These are phyloP conservation scores for Phoenix roebelenii DNA, from an alignment of 176 grass and related monocot species.

Conservation along the genomic window DNA sequence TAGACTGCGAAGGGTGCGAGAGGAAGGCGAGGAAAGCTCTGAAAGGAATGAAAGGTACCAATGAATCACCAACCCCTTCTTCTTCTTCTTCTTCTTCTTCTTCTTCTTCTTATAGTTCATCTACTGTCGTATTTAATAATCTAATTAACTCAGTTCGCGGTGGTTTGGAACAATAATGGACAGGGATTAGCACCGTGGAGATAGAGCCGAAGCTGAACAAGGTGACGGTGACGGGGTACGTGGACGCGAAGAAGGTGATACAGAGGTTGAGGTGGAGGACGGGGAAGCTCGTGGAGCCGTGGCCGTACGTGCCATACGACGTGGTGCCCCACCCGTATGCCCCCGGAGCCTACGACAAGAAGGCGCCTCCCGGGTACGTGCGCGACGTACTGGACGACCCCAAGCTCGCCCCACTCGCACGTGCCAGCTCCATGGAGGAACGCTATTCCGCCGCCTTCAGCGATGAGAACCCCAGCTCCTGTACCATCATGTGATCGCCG, in stretches of 20 bases:
- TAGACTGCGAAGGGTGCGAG: too few relatives aligned
- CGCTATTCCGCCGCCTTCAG: slow-evolving; percentile 43
- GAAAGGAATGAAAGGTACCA: too few relatives aligned
- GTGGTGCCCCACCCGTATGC: slow-evolving; percentile 46
- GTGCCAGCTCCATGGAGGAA: slow-evolving; percentile 37
- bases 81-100: too few relatives aligned
- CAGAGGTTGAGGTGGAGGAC: slow-evolving; percentile 28
- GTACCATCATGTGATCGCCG: slow-evolving; percentile 42
- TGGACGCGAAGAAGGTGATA: slow-evolving; percentile 40
- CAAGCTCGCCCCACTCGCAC: slow-evolving; percentile 28
- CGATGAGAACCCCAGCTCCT: slow-evolving; percentile 63
- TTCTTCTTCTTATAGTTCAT: too few relatives aligned
- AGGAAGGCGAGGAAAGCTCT: too few relatives aligned
- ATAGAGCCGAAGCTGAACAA: slow-evolving; percentile 50
- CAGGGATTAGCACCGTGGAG: slow-evolving; percentile 41
- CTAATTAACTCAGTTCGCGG: too few relatives aligned
- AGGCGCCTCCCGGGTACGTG: slow-evolving; percentile 57
- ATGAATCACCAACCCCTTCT: too few relatives aligned
- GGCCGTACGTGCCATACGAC: slow-evolving; percentile 68
- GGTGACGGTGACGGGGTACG: slow-evolving; percentile 48
- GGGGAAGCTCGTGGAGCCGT: slow-evolving; percentile 52
- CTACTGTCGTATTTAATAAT: too few relatives aligned
- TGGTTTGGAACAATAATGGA: too few relatives aligned
- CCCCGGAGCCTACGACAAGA: slow-evolving; percentile 69
- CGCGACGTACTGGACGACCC: slow-evolving; percentile 41